Evolutionary conservation across 129 eudicot species (phyloP), one percentile per base, ranked within the genome.

Genomic region (Sambucus nigra): DNA sequence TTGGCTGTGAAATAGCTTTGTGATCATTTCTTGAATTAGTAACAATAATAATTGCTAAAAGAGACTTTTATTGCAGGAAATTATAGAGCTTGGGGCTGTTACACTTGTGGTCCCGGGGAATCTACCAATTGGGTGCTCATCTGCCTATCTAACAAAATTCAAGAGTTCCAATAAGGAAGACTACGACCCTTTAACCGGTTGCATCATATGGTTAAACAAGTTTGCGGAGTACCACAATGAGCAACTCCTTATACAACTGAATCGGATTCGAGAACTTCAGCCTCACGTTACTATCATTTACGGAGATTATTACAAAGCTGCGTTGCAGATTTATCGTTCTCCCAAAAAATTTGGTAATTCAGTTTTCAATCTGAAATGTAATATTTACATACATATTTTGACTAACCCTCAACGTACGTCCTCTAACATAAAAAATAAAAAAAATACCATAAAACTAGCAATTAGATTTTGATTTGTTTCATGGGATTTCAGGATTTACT

Each of bases 51-150:
- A 8, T 10, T 1, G 16, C 58, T 15, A 6, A 25, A 23, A 29
- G 5, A 55, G 17, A 18, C 10, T 11, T 11, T 4, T 26, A 21
- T 12, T 45, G 63, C 79, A 80, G 84, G 88, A 76, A 51, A 62
- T 80, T 16, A 71, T 80, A 28, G 58, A 73, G 20, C 47, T 71
- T 6, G 94, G 94, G 48, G 94, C 82, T 0, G 64, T 33, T 38
- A 76, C 82, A 0, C 9, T 84, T 29, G 29, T 80, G 7, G 82
- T 84, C 16, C 94, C 94, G 0, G 88, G 88, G 20, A 76, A 76
- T 52, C 33, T 80, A 1, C 94, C 94, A 6, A 74, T 76, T 25
- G 88, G 94, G 33, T 84, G 94, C 74, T 70, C 72, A 0, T 52
- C 86, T 0, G 66, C 74, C 8, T 73, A 64, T 35, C 61, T 84